phyloP scores from a whole-genome alignment of 2,329 filamentous ascomycete species.

The Epichloe gansuensis region DNA sequence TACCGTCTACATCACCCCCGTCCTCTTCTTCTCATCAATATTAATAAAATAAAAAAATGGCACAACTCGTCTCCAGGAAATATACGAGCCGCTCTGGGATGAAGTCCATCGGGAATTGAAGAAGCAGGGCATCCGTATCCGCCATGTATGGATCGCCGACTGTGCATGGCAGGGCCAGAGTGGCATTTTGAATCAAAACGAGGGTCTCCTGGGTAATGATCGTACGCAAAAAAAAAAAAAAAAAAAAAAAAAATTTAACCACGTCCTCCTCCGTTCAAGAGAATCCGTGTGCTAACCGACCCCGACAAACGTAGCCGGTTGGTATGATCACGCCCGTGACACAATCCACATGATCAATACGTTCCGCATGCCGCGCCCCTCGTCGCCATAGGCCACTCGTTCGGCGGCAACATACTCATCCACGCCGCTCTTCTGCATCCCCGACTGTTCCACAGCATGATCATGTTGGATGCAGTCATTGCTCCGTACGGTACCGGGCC shows the following conservation, averaged over 20 bases:
- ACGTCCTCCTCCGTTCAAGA: no score
- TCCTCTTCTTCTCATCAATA: no score
- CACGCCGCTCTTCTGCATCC: slow-evolving; percentile 68
- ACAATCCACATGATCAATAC: slow-evolving; percentile 75
- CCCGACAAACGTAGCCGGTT: slow-evolving; percentile 46
- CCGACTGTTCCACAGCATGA: slow-evolving; percentile 60
- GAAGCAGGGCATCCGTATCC: slow-evolving; percentile 53
- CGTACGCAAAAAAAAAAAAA: slow-evolving; percentile 33
- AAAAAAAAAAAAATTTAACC: no score
- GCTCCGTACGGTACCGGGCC: slow-evolving; percentile 30
- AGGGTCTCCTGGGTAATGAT: slow-evolving; percentile 59
- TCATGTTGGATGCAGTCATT: slow-evolving; percentile 80
- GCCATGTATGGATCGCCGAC: slow-evolving; percentile 83
- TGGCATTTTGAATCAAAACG: slow-evolving; percentile 61
- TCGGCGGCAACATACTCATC: slow-evolving; percentile 64
- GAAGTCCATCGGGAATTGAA: slow-evolving; percentile 54
- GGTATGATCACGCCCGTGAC: slow-evolving; percentile 78
- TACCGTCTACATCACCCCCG: slow-evolving; percentile 18
- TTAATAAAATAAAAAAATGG: no score
- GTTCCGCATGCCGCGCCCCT: slow-evolving; percentile 68
- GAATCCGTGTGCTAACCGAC: no score
- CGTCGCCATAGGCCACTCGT: slow-evolving; percentile 78
- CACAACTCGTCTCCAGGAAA: slow-evolving; percentile 42
- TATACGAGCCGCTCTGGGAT: slow-evolving; percentile 88
- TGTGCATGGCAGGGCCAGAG: slow-evolving; percentile 76